These are phyloP conservation scores for Vaccinium macrocarpon DNA, from an alignment of 148 eudicot genomes.

Conservation along the genomic window DNA sequence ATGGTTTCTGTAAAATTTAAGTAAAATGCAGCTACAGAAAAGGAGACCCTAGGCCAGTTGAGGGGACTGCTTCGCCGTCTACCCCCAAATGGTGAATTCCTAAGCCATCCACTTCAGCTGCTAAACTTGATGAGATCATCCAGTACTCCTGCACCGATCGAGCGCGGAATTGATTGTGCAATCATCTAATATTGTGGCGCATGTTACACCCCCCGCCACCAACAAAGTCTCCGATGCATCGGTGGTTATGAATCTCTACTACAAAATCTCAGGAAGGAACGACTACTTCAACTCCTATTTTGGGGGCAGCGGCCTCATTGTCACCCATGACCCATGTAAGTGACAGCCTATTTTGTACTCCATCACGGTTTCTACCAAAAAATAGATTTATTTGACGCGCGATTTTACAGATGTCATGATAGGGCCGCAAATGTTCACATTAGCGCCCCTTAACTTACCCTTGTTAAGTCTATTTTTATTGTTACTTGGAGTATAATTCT, in stretches of 20 bases:
- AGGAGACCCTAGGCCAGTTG: background rate
- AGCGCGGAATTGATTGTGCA: background rate
- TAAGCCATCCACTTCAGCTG: conserved; percentile 10
- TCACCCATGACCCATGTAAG: conserved; percentile 18
- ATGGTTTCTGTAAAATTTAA: background rate
- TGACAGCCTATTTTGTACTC: background rate
- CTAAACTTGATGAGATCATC: conserved; percentile 8
- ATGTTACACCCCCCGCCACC: background rate
- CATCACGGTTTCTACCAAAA: background rate
- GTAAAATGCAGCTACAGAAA: background rate
- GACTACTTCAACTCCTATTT: background rate
- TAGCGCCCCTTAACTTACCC: too few species aligned
- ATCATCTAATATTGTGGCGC: background rate
- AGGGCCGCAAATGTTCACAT: too few species aligned
- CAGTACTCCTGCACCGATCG: background rate
- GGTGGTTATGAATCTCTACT: conserved; percentile 12
- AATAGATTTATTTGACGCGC: background rate
- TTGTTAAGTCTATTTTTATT: too few species aligned
- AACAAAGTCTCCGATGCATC: conserved; percentile 16
- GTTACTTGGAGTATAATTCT: too few species aligned
- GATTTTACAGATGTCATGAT: too few species aligned
- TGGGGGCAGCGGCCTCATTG: background rate
- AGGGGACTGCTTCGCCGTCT: background rate
- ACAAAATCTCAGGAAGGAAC: background rate
- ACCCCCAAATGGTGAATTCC: background rate